A percentile compares a stretch with the other conserved stretches of the same genome.
These are phyloP conservation scores for Acacia concinna DNA, from an alignment of 331 rosid genomes.

Conservation along the genomic window DNA sequence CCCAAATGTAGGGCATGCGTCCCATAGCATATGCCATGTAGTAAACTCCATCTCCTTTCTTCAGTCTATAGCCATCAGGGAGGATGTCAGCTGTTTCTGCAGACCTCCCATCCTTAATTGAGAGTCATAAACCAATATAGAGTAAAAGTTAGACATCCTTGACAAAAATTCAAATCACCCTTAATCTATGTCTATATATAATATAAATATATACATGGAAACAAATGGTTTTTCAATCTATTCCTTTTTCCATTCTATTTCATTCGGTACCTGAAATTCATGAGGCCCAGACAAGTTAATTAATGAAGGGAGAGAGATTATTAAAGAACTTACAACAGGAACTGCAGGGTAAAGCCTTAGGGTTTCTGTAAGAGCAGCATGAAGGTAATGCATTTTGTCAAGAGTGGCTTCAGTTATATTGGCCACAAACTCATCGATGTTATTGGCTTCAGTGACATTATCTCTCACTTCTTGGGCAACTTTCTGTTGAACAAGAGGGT, in stretches of 20 bases:
- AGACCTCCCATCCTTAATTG: constrained; percentile 51
- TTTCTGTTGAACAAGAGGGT: constrained; percentile 69
- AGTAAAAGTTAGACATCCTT: not conserved
- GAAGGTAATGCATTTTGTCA: constrained; percentile 60
- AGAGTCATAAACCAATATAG: constrained; percentile 9
- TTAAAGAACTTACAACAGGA: constrained; percentile 35
- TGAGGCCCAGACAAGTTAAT: not conserved
- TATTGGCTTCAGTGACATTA: constrained; percentile 19
- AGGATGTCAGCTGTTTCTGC: constrained; percentile 56
- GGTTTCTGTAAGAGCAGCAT: constrained; percentile 60
- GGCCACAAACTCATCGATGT: constrained; percentile 36
- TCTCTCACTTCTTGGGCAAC: constrained; percentile 64
- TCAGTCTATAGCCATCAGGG: constrained; percentile 60
- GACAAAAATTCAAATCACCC: not conserved
- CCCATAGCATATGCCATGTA: constrained; percentile 79
- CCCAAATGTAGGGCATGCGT: constrained; percentile 76
- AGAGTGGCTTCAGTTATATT: constrained; percentile 43
- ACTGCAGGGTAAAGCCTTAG: constrained; percentile 62
- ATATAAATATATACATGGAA: too few relatives aligned
- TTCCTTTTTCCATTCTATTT: too few relatives aligned
- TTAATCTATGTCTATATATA: too few relatives aligned
- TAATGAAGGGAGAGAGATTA: not conserved
- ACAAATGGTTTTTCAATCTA: too few relatives aligned
- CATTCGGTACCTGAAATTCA: not conserved
- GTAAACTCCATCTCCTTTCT: constrained; percentile 63